A percentile compares a stretch with the other conserved stretches of the same genome.
Evolutionary conservation across 2,329 filamentous ascomycete genomes (phyloP).

Genomic region (Lasiodiplodia hormozganensis): DNA sequence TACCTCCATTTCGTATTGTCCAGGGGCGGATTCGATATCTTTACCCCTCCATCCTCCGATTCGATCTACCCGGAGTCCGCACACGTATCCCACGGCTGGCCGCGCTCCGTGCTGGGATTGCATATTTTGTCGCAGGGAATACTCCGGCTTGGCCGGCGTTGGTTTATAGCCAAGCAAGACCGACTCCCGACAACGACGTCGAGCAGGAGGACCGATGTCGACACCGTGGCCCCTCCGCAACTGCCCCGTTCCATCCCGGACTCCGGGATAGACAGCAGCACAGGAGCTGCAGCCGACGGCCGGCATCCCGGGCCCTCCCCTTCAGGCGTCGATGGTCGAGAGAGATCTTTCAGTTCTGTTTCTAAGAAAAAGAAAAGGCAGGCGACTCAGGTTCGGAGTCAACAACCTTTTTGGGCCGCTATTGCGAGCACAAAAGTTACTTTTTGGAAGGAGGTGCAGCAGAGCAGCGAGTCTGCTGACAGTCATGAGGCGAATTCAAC

Average conservation of each 20-base stretch:
- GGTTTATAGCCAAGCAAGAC: slow-evolving; percentile 30
- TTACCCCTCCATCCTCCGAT: slow-evolving; percentile 47
- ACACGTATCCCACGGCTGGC: slow-evolving; percentile 67
- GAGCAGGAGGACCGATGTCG: slow-evolving; percentile 62
- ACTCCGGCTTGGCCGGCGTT: slow-evolving; percentile 69
- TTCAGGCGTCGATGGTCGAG: slow-evolving; percentile 60
- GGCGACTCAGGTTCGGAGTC: slow-evolving; percentile 86
- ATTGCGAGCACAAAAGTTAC: slow-evolving; percentile 96
- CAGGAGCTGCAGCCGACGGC: slow-evolving; percentile 51
- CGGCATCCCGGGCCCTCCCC: slow-evolving; percentile 60
- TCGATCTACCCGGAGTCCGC: slow-evolving; percentile 45
- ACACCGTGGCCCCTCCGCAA: slow-evolving; percentile 55
- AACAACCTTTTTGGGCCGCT: slow-evolving; percentile 92
- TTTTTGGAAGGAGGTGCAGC: slow-evolving; percentile 79
- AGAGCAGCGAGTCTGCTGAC: slow-evolving; percentile 78
- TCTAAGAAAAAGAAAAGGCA: slow-evolving; percentile 89
- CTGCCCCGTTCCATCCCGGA: slow-evolving; percentile 53
- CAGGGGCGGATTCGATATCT: slow-evolving; percentile 49
- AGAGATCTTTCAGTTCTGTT: slow-evolving; percentile 59
- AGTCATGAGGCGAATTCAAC: slow-evolving; percentile 76
- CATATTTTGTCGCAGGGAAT: slow-evolving; percentile 78
- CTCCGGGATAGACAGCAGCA: slow-evolving; percentile 36
- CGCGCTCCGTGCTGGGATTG: slow-evolving; percentile 72
- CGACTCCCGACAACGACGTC: slow-evolving; percentile 32
- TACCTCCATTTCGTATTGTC: slow-evolving; percentile 53